Conservation (phyloP, 441 rosid species). For the Populus hybrid region DNA sequence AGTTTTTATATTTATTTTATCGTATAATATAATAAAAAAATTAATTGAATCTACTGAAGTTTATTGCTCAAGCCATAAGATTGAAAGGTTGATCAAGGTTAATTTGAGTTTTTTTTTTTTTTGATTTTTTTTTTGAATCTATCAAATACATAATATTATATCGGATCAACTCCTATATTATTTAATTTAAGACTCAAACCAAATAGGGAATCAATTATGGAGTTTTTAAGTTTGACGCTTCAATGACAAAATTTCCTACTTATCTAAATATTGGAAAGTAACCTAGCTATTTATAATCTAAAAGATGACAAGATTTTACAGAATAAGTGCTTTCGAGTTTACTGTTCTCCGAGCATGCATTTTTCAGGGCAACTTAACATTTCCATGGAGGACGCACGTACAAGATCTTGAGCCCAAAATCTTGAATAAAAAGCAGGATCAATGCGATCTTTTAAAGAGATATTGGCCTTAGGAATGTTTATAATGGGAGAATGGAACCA, state of each 20-base stretch:
- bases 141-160: no score
- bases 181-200: accelerated
- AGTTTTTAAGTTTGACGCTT: no score
- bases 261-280: no score
- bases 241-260: no score
- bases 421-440: slow-evolving; percentile 4
- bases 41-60: no score
- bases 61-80: accelerated
- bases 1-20: no score
- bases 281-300: no score
- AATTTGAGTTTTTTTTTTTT: no score
- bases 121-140: no score
- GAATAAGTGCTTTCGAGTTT: not conserved
- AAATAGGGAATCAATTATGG: no score
- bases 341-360: not conserved
- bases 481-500: slow-evolving; percentile 2
- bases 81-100: accelerated
- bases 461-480: slow-evolving; percentile 6
- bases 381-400: not conserved
- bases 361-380: not conserved
- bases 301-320: no score
- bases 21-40: no score
- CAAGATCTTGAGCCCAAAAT: not conserved
- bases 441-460: slow-evolving; percentile 6
- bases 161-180: accelerated